phyloP scores from a whole-genome alignment of 1,284 basidiomycete genomes.

The Golubevia pallescens region DNA sequence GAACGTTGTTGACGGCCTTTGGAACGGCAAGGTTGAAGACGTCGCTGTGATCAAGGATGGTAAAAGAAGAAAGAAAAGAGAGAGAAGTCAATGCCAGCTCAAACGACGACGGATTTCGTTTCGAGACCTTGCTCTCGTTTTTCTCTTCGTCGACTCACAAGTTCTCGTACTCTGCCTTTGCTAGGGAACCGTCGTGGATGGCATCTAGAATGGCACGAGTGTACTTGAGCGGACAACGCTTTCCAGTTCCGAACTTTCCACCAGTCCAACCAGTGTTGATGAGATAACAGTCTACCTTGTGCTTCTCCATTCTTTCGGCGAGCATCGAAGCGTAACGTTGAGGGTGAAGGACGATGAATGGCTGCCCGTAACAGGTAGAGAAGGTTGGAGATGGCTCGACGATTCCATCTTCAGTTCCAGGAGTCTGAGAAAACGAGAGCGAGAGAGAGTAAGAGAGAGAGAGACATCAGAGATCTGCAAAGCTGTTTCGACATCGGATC shows the following conservation, averaged over 20 bases:
- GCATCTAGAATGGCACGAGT: slow-evolving; percentile 96
- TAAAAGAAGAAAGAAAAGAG: too few relatives aligned
- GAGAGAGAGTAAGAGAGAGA: too few relatives aligned
- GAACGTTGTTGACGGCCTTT: slow-evolving; percentile 39
- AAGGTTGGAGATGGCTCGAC: slow-evolving; percentile 98
- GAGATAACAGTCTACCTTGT: slow-evolving; percentile 94
- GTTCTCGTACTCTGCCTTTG: slow-evolving; percentile 82
- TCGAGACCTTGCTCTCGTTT: too few relatives aligned
- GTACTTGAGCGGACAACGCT: slow-evolving; percentile 66
- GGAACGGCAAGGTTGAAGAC: slow-evolving; percentile 59
- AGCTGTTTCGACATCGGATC: too few relatives aligned
- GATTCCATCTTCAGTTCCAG: slow-evolving; percentile 97
- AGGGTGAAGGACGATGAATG: slow-evolving; percentile 93
- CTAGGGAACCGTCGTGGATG: slow-evolving; percentile 90
- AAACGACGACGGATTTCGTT: too few relatives aligned
- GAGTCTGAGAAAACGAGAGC: slow-evolving; percentile 83
- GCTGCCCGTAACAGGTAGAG: slow-evolving; percentile 98
- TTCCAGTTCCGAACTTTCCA: slow-evolving; percentile 81
- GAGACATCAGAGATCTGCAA: too few relatives aligned
- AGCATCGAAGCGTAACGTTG: slow-evolving; percentile 91
- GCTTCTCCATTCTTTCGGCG: slow-evolving; percentile 88
- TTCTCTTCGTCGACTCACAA: too few relatives aligned
- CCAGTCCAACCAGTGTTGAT: slow-evolving; percentile 99
- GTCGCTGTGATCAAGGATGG: not conserved
- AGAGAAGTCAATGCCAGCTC: too few relatives aligned